These are phyloP conservation scores for Ricinus communis DNA, from an alignment of 345 rosid species.

Conservation along the genomic window DNA sequence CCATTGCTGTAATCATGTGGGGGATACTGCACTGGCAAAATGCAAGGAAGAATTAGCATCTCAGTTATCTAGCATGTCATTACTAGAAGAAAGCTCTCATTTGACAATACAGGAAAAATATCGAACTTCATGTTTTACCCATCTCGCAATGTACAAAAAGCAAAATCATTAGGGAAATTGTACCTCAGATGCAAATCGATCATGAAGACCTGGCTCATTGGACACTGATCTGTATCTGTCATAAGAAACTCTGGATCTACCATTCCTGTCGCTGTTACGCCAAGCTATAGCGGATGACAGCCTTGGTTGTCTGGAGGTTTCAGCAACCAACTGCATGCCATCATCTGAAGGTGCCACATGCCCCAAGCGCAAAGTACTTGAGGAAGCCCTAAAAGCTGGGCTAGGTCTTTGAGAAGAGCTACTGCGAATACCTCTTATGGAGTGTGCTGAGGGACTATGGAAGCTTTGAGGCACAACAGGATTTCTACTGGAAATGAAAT, in stretches of 20 bases:
- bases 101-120: too few species aligned
- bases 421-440: constrained; percentile 48
- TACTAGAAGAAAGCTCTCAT: background rate
- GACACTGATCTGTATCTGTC: constrained; percentile 59
- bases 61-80: background rate
- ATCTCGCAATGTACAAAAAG: background rate
- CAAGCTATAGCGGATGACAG: constrained; percentile 49
- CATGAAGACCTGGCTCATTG: constrained; percentile 52
- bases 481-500: constrained; percentile 47
- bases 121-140: background rate
- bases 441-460: constrained; percentile 47
- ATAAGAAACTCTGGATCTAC: constrained; percentile 63
- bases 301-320: constrained; percentile 67
- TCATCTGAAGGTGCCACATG: constrained; percentile 54
- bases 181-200: constrained; percentile 67
- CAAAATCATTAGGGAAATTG: background rate
- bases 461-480: constrained; percentile 44
- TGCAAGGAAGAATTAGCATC: background rate
- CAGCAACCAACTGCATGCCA: constrained; percentile 51
- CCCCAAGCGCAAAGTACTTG: constrained; percentile 47
- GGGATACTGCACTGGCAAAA: background rate
- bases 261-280: constrained; percentile 58
- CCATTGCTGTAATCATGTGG: background rate
- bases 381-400: constrained; percentile 63
- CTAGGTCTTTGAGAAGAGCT: constrained; percentile 59